Conservation (phyloP, 768 basidiomycete species). For the Coprinopsis strossmayeri region DNA sequence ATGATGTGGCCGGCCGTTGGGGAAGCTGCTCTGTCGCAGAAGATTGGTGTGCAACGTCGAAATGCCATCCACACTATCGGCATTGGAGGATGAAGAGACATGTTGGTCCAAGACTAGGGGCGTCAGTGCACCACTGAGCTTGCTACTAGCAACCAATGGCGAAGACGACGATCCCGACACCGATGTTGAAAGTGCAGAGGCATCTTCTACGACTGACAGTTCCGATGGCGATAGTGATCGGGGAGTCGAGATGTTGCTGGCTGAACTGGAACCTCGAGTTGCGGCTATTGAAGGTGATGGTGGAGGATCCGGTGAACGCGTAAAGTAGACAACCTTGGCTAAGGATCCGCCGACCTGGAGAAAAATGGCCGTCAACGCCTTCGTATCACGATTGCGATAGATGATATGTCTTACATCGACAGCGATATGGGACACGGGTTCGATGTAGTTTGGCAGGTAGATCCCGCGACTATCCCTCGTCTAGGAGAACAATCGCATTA, state of each 20-base stretch:
- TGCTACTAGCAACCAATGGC: constrained; percentile 21
- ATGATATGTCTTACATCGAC: constrained; percentile 70
- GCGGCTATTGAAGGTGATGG: constrained; percentile 65
- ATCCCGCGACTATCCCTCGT: constrained; percentile 93
- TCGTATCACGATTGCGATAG: not conserved
- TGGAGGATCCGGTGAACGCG: constrained; percentile 84
- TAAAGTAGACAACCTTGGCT: constrained; percentile 98
- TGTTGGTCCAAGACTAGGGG: constrained; percentile 65
- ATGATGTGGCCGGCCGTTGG: constrained; percentile 64
- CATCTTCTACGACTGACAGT: constrained; percentile 16
- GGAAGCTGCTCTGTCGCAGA: constrained; percentile 56
- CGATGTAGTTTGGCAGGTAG: constrained; percentile 96
- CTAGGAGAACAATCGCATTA: constrained; percentile 29
- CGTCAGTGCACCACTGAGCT: constrained; percentile 71
- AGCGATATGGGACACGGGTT: constrained; percentile 95
- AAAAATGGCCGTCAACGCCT: not conserved
- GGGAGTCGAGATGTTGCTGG: constrained; percentile 39
- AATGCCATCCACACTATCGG: constrained; percentile 24
- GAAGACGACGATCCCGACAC: constrained; percentile 18
- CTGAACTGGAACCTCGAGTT: constrained; percentile 48
- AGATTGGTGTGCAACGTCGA: constrained; percentile 35
- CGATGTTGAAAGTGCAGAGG: constrained; percentile 20
- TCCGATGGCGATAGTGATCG: constrained; percentile 36
- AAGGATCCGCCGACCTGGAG: constrained; percentile 90
- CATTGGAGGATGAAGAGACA: constrained; percentile 12